Base-by-base conservation (phyloP, 768 basidiomycete genomes). In the Phylloporus rhodoxanthus region DNA sequence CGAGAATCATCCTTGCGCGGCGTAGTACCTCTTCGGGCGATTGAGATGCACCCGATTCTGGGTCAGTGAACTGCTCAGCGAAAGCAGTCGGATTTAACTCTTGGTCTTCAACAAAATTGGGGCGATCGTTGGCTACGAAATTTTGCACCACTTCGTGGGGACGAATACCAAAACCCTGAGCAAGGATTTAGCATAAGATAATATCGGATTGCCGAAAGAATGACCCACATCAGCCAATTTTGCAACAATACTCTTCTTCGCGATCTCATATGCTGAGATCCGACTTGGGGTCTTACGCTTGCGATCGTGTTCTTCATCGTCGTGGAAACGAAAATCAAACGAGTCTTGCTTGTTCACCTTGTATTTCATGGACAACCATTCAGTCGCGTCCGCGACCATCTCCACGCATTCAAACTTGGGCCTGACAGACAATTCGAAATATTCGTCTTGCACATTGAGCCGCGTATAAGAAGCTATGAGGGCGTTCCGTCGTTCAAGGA, bases 281-380 rank as follows among this genome's bases (percentile, higher is more conserved):
- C 90, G 81, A 65, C 84, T 90, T 1, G 92, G 91, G 64, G 82
- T 78, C 70, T 93, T 94, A 50, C 78, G 81, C 61, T 82, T 90
- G 64, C 78, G 80, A 13, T 72, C 69, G 15, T 60, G 67, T 14
- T 72, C 70, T 45, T 83, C 83, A 48, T 85, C 84, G 51, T 87
- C 86, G 52, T 85, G 82, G 61, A 85, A 87, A 29, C 75, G 80
- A 49, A 89, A 74, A 33, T 83, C 81, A 37, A 72, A 65, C 10
- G 75, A 73, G 48, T 78, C 78, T 57, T 81, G 76, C 64, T 86
- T 83, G 65, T 78, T 78, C 53, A 82, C 78, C 59, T 87, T 85
- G 70, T 91, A 89, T 66, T 86, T 88, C 77, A 91, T 79, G 20
- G 78, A 71, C 42, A 99, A 65, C 92, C 92, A 99, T 61, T 94